phyloP scores from a whole-genome alignment of 164 flowering plant genomes.

The Warburgia ugandensis region DNA sequence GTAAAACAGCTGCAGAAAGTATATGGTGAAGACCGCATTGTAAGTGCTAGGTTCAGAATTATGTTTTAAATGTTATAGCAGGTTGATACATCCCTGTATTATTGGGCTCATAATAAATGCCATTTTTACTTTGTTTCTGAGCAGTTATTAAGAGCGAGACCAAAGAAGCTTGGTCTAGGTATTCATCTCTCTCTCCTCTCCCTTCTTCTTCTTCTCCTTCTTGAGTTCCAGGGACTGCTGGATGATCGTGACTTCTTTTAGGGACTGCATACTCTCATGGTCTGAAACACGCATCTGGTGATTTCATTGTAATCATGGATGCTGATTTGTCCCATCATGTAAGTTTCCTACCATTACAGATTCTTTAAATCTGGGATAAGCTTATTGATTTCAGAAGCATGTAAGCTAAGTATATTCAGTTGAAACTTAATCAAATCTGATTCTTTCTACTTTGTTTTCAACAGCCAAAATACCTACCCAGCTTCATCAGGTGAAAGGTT shows the following conservation, averaged over 20 bases:
- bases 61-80: neutral
- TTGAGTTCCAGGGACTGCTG: neutral
- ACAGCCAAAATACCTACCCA: slow-evolving; percentile 95
- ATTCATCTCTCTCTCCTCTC: neutral
- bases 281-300: slow-evolving; percentile 87
- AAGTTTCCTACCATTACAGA: slow-evolving; percentile 20
- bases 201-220: neutral
- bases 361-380: neutral
- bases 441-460: slow-evolving; percentile 17
- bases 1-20: slow-evolving; percentile 72
- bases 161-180: slow-evolving; percentile 97
- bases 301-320: slow-evolving; percentile 94
- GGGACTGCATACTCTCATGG: slow-evolving; percentile 96
- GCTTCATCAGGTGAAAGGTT: slow-evolving; percentile 77
- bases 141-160: slow-evolving; percentile 85
- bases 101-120: neutral
- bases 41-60: slow-evolving; percentile 26
- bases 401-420: no score
- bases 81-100: neutral
- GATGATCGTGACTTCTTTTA: slow-evolving; percentile 23
- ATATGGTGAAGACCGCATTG: slow-evolving; percentile 90
- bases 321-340: slow-evolving; percentile 99
- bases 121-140: slow-evolving; percentile 10
- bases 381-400: no score
- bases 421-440: slow-evolving; percentile 6